phyloP scores from a whole-genome alignment of 148 eudicot genomes.

The Persicaria maculosa region DNA sequence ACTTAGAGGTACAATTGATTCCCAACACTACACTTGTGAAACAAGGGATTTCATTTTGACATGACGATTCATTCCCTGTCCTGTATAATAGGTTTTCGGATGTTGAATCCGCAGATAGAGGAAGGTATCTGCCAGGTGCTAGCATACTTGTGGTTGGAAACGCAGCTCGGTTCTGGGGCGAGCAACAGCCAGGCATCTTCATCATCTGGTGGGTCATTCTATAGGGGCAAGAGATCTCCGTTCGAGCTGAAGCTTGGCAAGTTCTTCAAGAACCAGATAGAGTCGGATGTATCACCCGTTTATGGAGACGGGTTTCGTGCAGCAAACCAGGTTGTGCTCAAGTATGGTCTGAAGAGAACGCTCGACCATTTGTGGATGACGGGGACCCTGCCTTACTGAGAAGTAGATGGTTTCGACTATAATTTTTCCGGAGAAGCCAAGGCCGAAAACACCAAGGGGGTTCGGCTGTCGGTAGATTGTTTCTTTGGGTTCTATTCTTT shows the following conservation, averaged over 20 bases:
- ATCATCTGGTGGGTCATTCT: conserved; percentile 25
- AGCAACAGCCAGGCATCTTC: conserved; percentile 25
- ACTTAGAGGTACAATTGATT: conserved; percentile 32
- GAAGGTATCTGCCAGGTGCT: conserved; percentile 87
- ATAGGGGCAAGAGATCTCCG: conserved; percentile 41
- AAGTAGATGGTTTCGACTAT: neutral
- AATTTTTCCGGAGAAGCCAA: neutral
- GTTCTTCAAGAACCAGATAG: conserved; percentile 78
- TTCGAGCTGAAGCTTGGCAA: conserved; percentile 65
- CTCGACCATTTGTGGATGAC: conserved; percentile 63
- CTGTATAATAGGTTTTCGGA: conserved; percentile 44
- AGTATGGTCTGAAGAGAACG: conserved; percentile 56
- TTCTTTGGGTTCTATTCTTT: neutral
- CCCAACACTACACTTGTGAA: neutral
- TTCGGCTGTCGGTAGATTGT: neutral
- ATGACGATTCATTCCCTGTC: no score
- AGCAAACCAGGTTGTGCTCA: conserved; percentile 53
- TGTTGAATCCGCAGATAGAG: conserved; percentile 69
- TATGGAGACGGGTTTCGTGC: conserved; percentile 80
- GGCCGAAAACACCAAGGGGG: neutral
- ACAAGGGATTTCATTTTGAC: neutral
- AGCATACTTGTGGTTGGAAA: conserved; percentile 68
- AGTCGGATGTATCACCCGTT: conserved; percentile 60
- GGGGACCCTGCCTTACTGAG: conserved; percentile 55
- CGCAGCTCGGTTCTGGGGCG: conserved; percentile 39